These are phyloP conservation scores for Candida broadrunensis DNA, from an alignment of 805 yeast genomes.

Conservation along the genomic window DNA sequence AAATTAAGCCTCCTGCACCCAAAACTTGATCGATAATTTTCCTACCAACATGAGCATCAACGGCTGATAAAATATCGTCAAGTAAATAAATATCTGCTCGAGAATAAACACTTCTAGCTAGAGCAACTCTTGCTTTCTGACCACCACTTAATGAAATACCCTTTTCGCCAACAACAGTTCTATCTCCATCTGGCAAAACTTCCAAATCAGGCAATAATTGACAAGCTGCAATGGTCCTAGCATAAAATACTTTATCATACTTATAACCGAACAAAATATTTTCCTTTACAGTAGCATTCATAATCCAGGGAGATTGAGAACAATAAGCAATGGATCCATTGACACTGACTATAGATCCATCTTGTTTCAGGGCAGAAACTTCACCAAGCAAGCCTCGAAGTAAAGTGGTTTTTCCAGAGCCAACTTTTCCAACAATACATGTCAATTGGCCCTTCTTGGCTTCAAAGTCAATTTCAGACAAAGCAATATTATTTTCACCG, in stretches of 20 bases:
- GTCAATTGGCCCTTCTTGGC: constrained; percentile 33
- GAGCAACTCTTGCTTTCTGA: constrained; percentile 37
- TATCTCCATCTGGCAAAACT: constrained; percentile 36
- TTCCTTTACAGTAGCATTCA: constrained; percentile 35
- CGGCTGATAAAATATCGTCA: constrained; percentile 40
- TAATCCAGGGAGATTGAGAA: constrained; percentile 40
- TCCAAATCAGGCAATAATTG: constrained; percentile 32
- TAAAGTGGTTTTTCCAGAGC: constrained; percentile 37
- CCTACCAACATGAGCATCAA: constrained; percentile 40
- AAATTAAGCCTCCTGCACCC: constrained; percentile 25
- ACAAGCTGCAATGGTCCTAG: constrained; percentile 33
- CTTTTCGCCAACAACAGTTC: constrained; percentile 38
- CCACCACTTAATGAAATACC: constrained; percentile 42
- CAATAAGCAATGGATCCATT: constrained; percentile 37
- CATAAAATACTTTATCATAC: constrained; percentile 27
- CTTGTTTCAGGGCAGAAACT: constrained; percentile 15
- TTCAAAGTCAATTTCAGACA: constrained; percentile 25
- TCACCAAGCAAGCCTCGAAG: constrained; percentile 32
- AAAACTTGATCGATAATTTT: constrained; percentile 27
- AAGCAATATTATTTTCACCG: constrained; percentile 19
- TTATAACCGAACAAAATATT: constrained; percentile 35
- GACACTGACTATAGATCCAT: constrained; percentile 12
- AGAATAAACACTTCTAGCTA: constrained; percentile 40
- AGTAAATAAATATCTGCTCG: constrained; percentile 35
- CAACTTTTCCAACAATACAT: constrained; percentile 39